phyloP scores from a whole-genome alignment of 371 early-diverging fungal genomes.

The Mortierella sp. region DNA sequence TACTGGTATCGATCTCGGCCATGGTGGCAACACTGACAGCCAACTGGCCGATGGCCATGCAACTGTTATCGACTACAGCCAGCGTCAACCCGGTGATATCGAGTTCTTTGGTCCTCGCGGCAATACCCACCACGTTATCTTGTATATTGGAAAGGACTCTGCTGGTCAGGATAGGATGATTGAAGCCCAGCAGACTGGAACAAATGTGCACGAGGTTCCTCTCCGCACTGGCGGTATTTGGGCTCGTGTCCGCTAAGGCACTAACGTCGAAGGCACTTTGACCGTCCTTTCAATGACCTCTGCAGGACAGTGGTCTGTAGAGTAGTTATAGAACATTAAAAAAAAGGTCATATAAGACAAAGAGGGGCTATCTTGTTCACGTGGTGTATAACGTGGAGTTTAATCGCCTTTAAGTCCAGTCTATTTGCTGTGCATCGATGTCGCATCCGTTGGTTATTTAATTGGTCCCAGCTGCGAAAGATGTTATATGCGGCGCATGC shows the following conservation, averaged over 20 bases:
- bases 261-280: too few relatives aligned
- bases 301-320: too few relatives aligned
- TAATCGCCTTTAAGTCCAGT: too few relatives aligned
- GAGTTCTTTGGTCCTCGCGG: slow-evolving; percentile 34
- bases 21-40: slow-evolving; percentile 23
- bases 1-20: slow-evolving; percentile 20
- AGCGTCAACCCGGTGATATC: slow-evolving; percentile 35
- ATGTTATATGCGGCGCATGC: too few relatives aligned
- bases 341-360: too few relatives aligned
- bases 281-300: too few relatives aligned
- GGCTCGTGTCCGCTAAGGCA: slow-evolving; percentile 12
- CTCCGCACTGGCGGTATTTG: slow-evolving; percentile 15
- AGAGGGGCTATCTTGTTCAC: too few relatives aligned
- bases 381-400: too few relatives aligned
- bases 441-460: too few relatives aligned
- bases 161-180: slow-evolving; percentile 34
- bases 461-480: too few relatives aligned
- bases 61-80: slow-evolving; percentile 13
- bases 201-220: slow-evolving; percentile 28
- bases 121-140: slow-evolving; percentile 27
- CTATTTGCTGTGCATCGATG: too few relatives aligned
- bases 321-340: too few relatives aligned
- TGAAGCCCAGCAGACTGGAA: slow-evolving; percentile 37
- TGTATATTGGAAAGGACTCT: slow-evolving; percentile 26
- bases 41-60: slow-evolving; percentile 28